Conservation (phyloP, 2,329 filamentous ascomycete genomes). For the Aspergillus tubingensis region DNA sequence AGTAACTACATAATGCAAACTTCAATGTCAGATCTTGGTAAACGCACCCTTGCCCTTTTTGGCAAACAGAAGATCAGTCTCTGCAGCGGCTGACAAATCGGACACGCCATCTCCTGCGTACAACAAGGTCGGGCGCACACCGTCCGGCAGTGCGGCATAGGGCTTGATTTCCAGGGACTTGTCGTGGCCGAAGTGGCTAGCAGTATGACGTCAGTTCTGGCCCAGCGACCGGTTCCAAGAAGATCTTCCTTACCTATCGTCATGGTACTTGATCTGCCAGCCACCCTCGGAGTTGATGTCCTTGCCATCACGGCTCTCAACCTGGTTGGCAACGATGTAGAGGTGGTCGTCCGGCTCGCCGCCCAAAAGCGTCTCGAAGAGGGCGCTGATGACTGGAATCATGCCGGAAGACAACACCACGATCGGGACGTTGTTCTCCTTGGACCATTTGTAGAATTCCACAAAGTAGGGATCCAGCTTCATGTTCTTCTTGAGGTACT, state of each 20-base stretch:
- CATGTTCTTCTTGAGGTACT: slow-evolving; percentile 77
- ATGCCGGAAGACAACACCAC: slow-evolving; percentile 92
- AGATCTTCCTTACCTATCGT: slow-evolving; percentile 65
- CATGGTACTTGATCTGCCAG: slow-evolving; percentile 86
- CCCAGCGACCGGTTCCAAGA: slow-evolving; percentile 4
- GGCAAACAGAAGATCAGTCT: slow-evolving; percentile 91
- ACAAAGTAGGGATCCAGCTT: slow-evolving; percentile 85
- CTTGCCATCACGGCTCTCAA: slow-evolving; percentile 66
- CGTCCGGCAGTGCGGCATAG: slow-evolving; percentile 68
- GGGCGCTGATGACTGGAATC: slow-evolving; percentile 83
- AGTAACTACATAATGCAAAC: slow-evolving; percentile 8
- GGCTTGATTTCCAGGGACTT: slow-evolving; percentile 90
- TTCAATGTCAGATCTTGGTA: slow-evolving; percentile 6
- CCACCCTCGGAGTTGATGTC: slow-evolving; percentile 75
- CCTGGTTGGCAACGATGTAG: slow-evolving; percentile 88
- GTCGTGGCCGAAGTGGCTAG: slow-evolving; percentile 87
- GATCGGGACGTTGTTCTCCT: slow-evolving; percentile 80
- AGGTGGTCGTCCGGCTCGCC: slow-evolving; percentile 69
- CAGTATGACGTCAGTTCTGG: slow-evolving; percentile 6
- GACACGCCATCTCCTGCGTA: slow-evolving; percentile 96
- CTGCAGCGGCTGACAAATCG: slow-evolving; percentile 85
- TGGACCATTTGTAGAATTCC: slow-evolving; percentile 82
- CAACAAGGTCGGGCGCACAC: slow-evolving; percentile 76
- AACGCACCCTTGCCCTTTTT: slow-evolving; percentile 79
- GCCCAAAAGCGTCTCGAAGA: slow-evolving; percentile 80